Evolutionary conservation across 1,139 yeast genomes (phyloP), one percentile per base, ranked within the genome.

Genomic region (Tardiomyces digboiensis): DNA sequence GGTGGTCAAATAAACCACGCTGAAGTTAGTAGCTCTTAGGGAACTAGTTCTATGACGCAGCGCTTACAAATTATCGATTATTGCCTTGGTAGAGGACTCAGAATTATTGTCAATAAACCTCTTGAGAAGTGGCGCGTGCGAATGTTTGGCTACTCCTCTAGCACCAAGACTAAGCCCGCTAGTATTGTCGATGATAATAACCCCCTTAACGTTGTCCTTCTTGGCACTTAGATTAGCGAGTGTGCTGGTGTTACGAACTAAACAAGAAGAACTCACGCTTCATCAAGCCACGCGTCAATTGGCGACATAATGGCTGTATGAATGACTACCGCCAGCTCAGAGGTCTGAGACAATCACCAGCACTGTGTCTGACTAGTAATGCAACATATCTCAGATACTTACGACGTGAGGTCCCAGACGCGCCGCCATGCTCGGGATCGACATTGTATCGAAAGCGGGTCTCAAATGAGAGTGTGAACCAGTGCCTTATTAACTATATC

Each of bases 101-200:
- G 16, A 13, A 16, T 16, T 26, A 4, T 8, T 5, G 33, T 26
- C 33, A 5, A 26, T n/a, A 8, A 13, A 26, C 3, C 33, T 10
- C 19, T 50, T 55, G 21, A 57, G 44, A 36, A 50, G 46, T 3
- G 60, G 58, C 4, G 57, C 59, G 42, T 59, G 61, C 2, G 48
- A 50, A 40, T 57, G 52, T 36, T 45, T 36, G n/a, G 62, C 62
- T 7, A 47, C 50, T 2, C 62, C 62, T 7, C 57, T 49, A 4
- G 47, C 42, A 10, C 62, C 62, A n/a, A 59, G 40, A 42, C 60
- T 53, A 23, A 58, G 49, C 2, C 62, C 62, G 2, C 51, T 50
- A 14, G 36, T 36, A 19, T 41, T 21, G 42, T 59, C 61, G 12
- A 59, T 42, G 29, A 58, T 44, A 14, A 56, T 48, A 5, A 51